Base-by-base conservation (phyloP, 2,329 filamentous ascomycete species). In the Aspergillus viridinutans region DNA sequence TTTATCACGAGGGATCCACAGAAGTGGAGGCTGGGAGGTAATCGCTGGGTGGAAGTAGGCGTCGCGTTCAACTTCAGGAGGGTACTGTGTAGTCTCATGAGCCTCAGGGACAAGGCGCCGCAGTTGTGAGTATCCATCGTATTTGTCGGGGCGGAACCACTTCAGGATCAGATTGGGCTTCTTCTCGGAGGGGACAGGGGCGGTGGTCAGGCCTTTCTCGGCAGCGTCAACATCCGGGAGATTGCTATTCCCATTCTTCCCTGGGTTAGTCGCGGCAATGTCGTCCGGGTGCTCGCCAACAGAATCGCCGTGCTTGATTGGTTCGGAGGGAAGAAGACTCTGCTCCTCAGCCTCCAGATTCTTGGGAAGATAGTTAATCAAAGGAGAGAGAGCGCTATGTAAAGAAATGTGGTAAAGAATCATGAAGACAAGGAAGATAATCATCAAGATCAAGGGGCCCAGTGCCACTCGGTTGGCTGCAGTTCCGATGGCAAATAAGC, bases 1-100 rank as follows among this genome's bases (percentile, higher is more conserved):
- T 1, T 81, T 75, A 67, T 96, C 92, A 57, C 84, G 80, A 0
- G 92, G 90, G 54, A 96, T 89, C 92, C 92, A 96, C n/a, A 96
- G 79, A 29, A 90, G 76, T 1, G 90, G 89, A 1, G 83, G 74
- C 64, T 80, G 63, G 59, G 84, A 80, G 25, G 73, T 83, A 68
- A 93, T 81, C 0, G 88, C 82, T 0, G 91, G 90, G 60, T 92
- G 86, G 72, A 83, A 84, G 75, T 90, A 93, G 0, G 90, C 92
- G 51, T 89, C 81, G 10, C 80, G 78, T 69, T 88, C 84, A 1
- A 84, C 77, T 52, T 86, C 80, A 0, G 81, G 78, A 0, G 83
- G 69, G 70, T 94, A 92, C 1, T 81, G 69, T 54, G 85, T 81
- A 8, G 82, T 76, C 0, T 78, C 78, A 35, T 83, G 76, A 26